These are phyloP conservation scores for Funneliformis caledonium DNA, from an alignment of 371 early-diverging fungal species.

Conservation along the genomic window DNA sequence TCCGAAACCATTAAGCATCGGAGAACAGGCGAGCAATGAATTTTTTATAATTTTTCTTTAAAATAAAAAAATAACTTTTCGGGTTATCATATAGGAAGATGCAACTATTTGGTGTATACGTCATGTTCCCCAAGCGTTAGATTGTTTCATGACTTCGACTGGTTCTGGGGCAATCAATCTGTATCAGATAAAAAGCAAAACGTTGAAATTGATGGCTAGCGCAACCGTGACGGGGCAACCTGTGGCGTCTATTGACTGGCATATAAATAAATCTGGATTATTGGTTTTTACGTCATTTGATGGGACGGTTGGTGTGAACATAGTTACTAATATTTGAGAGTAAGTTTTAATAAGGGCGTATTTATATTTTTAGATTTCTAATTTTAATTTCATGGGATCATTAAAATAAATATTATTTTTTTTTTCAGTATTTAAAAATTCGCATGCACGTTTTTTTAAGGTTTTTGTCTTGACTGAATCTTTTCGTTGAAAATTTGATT, in stretches of 20 bases:
- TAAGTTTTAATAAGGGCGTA: neutral
- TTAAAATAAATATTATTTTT: neutral
- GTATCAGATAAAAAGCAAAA: neutral
- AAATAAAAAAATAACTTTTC: neutral
- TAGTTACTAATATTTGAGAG: neutral
- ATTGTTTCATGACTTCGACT: neutral
- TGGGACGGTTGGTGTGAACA: neutral
- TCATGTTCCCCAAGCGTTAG: neutral
- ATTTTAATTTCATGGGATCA: neutral
- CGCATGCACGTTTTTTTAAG: too few relatives aligned
- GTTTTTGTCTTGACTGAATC: too few relatives aligned
- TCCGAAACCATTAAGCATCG: neutral
- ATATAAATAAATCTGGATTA: neutral
- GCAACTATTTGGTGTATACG: neutral
- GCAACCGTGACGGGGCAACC: neutral
- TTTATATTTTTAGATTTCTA: neutral
- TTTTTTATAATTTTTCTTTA: too few relatives aligned
- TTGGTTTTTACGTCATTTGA: neutral
- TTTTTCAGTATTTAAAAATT: neutral
- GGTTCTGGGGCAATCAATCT: neutral
- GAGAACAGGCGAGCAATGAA: neutral
- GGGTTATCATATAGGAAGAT: neutral
- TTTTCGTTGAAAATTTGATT: too few relatives aligned
- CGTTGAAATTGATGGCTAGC: neutral
- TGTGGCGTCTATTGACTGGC: neutral